Evolutionary conservation across 371 early-diverging fungal species (phyloP), one percentile per base, ranked within the genome.

Genomic region (Apophysomyces sp.): DNA sequence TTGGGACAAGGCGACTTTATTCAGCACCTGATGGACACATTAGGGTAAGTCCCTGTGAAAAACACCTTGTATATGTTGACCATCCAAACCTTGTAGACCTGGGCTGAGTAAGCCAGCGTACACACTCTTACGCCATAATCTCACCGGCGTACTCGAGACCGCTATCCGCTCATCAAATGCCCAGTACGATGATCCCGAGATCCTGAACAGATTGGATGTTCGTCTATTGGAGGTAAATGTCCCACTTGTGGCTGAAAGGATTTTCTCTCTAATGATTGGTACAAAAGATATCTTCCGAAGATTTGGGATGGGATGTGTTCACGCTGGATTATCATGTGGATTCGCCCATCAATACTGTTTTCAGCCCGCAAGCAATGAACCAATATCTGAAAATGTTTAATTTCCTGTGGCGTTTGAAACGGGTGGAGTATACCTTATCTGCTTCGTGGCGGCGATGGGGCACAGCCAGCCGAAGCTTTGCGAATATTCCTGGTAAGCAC

Each of bases 1-100:
- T 74, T 98, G 15, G 95, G 93, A 36, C 95, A 97, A 72, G 98
- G 97, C n/a, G 97, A 98, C 66, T 96, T 97, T 78, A 89, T 94
- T 41, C 92, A 93, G 62, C 85, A 87, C 55, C 72, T 98, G 34
- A 89, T 96, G 89, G 94, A 92, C 62, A 81, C 84, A 18, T 66
- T 98, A 36, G 89, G 90, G 89, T 92, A 82, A 51, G n/a, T n/a
- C n/a, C n/a, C n/a, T n/a, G n/a, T n/a, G n/a, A n/a, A n/a, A n/a
- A 11, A 56, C 18, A 57, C 29, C 53, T 61, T 41, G 3, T 28
- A 24, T 26, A 13, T 21, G 16, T 18, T 3, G 32, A 8, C 12
- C n/a, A 15, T 4, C 18, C 24, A 16, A 52, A 54, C 49, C 21
- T 18, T 24, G 39, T 62, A 83, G 85, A 49, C 62, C 74, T 16